Base-by-base conservation (phyloP, 1,139 yeast genomes). In the Kodamaea alishanica region DNA sequence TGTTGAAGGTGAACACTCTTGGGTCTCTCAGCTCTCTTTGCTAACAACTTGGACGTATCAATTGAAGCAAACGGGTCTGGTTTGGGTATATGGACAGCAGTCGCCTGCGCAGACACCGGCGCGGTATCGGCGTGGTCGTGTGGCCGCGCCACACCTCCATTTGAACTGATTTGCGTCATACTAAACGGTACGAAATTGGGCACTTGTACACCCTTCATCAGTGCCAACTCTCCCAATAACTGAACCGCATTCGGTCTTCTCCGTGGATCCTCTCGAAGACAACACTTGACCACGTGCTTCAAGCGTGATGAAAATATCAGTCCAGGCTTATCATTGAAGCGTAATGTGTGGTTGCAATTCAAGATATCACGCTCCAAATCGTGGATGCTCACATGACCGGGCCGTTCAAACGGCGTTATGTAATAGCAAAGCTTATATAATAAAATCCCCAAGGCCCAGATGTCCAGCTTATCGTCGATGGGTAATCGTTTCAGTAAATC, bases 371-470 rank as follows among this genome's bases (percentile, higher is more conserved):
- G 47, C 46, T 71, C 76, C 58, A 71, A 54, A 34, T 71, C 75
- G 27, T 60, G 61, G 34, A 71, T 50, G 4, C 67, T 55, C 4
- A 51, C 45, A 28, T 70, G 75, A 20, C 45, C 47, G 8, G 83
- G 80, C 58, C 77, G 76, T 62, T 92, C 98, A 60, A 92, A 92
- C 0, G 98, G 98, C 0, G 98, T 92, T 1, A 89, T 90, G 60
- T 87, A 92, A 63, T 86, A 92, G 58, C 97, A 86, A 41, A 92
- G 67, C 60, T 94, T 92, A 68, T 90, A 92, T 39, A 92, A 68
- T 49, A 94, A 85, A 24, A 90, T 80, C 9, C 98, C 98, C 42
- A 92, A 67, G 0, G 98, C 98, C 98, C 98, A 92, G 26, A 92
- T 81, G 62, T 92, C 98, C 45, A 90, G 79, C 59, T 92, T 92